Evolutionary conservation across 148 eudicot genomes (phyloP).

Genomic region (Fagopyrum homotropicum): DNA sequence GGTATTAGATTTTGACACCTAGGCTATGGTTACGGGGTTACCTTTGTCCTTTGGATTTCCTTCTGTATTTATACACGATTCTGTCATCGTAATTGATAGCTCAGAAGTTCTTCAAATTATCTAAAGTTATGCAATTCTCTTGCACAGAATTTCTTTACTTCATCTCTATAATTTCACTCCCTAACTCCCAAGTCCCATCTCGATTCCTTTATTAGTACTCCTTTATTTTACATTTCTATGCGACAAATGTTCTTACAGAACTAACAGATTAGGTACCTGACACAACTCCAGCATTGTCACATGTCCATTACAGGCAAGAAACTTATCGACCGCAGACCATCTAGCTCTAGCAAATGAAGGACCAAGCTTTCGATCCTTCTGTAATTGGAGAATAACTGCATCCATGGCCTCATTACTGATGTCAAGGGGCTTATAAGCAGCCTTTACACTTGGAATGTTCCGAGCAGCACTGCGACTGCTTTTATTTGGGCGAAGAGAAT

Average conservation of each 20-base stretch:
- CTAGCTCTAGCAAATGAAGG: constrained; percentile 80
- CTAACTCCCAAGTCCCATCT: background rate
- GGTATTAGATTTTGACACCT: no score
- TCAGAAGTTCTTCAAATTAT: no score
- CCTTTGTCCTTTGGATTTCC: no score
- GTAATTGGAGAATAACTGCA: constrained; percentile 75
- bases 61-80: no score
- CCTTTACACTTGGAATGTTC: constrained; percentile 56
- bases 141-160: no score
- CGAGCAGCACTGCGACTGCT: constrained; percentile 60
- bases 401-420: constrained; percentile 91
- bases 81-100: no score
- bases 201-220: background rate
- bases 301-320: constrained; percentile 77
- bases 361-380: constrained; percentile 93
- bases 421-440: constrained; percentile 89
- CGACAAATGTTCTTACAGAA: background rate
- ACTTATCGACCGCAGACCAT: constrained; percentile 90
- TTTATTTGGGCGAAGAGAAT: constrained; percentile 76
- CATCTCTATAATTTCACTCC: background rate
- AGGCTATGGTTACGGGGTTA: no score
- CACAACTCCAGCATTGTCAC: constrained; percentile 92
- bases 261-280: constrained; percentile 43
- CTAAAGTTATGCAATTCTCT: no score
- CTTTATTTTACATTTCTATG: background rate